Base-by-base conservation (phyloP, 2,329 filamentous ascomycete genomes). In the Venturia carpophila region DNA sequence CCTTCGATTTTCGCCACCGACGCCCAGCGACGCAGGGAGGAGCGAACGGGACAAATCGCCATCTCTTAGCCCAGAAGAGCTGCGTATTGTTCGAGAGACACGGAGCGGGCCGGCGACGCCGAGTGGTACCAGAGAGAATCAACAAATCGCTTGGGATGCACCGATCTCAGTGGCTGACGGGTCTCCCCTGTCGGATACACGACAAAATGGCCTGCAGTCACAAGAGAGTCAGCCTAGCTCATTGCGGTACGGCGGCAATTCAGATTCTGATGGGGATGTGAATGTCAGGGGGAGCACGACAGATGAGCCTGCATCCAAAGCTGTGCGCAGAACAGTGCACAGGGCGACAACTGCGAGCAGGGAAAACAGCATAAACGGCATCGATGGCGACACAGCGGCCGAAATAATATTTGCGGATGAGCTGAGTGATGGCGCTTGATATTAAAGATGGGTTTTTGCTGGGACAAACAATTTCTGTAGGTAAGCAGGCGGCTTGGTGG, bases 71-170 rank as follows among this genome's bases (percentile, higher is more conserved):
- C 68, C 71, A 42, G 71, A 74, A n/a, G 69, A 73, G 66, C 70
- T 71, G 30, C 67, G 69, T 49, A 68, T 71, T 52, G 73, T 74
- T 0, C 67, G 75, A 9, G 74, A 73, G 62, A 78, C 76, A 10
- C 77, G 78, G 67, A 79, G 77, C 39, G 75, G 77, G 0, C 77
- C 78, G 34, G 75, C 76, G 1, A 79, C 78, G 13, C 78, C 78
- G 0, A 75, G 74, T 30, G 78, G 78, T 0, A 75, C 73, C 17
- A 70, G 77, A 37, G 64, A 65, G 41, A 65, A 62, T 49, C 56
- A 39, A 39, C 64, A 39, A 21, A 27, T 64, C 24, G 49, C 21
- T 41, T 64, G 63, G 63, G 63, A 58, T 37, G 37, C 52, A 34
- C 52, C 52, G 52, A 58, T 58, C 52, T 37, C 52, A 17, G 52